Percentiles rank a stretch among this genome's conserved stretches.
These are phyloP conservation scores for Orbilia blumenaviensis DNA, from an alignment of 2,329 filamentous ascomycete species.

Conservation along the genomic window DNA sequence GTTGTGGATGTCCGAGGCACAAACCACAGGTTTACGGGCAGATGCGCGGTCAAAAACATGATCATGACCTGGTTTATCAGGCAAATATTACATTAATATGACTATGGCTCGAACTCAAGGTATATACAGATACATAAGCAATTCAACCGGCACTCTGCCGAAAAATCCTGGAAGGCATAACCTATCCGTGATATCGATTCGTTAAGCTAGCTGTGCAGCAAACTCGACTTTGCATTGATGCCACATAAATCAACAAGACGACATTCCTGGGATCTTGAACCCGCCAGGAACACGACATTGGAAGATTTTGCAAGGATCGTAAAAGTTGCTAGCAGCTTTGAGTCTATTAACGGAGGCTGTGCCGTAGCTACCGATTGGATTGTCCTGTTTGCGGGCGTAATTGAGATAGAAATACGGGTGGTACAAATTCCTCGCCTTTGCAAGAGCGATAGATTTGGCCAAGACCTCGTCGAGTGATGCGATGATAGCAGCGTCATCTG, in stretches of 20 bases:
- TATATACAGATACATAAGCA: not conserved
- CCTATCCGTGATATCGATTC: no score
- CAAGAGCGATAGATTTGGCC: constrained; percentile 53
- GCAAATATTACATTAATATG: constrained; percentile 5
- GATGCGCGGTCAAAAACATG: no score
- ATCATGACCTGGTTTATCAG: not conserved
- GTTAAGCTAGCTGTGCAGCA: not conserved
- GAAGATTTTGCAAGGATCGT: constrained; percentile 59
- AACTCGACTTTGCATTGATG: not conserved
- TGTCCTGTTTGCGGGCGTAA: constrained; percentile 59
- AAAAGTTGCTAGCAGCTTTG: constrained; percentile 57
- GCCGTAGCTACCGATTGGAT: constrained; percentile 59
- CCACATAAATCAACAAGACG: not conserved
- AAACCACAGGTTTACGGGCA: no score
- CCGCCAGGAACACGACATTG: constrained; percentile 59
- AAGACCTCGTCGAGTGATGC: constrained; percentile 50
- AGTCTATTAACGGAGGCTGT: constrained; percentile 57
- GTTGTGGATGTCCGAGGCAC: no score
- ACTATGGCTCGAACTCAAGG: not conserved
- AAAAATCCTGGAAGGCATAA: not conserved
- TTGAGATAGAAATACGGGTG: constrained; percentile 60
- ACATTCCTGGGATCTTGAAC: constrained; percentile 57
- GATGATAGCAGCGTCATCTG: constrained; percentile 54
- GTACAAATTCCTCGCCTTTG: constrained; percentile 55
- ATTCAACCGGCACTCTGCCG: not conserved